Base-by-base conservation (phyloP, 2,329 filamentous ascomycete species). In the Beauveria scarabaeidicola region DNA sequence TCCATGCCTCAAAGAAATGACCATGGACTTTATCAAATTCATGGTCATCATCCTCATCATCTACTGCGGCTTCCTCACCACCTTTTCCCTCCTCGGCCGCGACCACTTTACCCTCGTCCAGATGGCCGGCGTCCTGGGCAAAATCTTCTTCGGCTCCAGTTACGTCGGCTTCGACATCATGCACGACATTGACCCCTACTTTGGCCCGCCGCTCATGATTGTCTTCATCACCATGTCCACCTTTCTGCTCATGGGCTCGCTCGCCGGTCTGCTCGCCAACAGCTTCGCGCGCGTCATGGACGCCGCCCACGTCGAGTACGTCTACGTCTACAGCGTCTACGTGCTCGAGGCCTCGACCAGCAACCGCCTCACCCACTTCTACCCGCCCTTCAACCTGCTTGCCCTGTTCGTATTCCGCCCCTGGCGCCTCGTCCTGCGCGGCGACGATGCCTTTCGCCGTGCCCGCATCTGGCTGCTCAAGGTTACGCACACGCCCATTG, bases 1-100 rank as follows among this genome's bases (percentile, higher is more conserved):
- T 61, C 92, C 91, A 0, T 95, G 92, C 64, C 79, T 97, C 54
- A 94, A 94, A 70, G 90, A 93, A 70, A 97, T 97, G 92, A 89
- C 89, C 43, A 93, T 92, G 72, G 91, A 96, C 69, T 96, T 96
- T 69, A 73, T 92, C 71, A 92, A 92, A 68, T 96, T 94, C 69
- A 81, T 85, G 73, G 88, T 90, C 1, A 80, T 93, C 27, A 89
- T 95, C 47, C 77, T 90, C 52, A 88, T 96, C 58, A 76, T 96
- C 56, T 96, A 96, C 69, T 75, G 94, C 52, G 90, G 91, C 51
- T 97, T 97, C 72, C 75, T 96, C 38, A 96, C 92, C 0, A 96
- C 91, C 0, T 93, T 93, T 66, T 87, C 87, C 0, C 79, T 92
- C 27, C 78, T 94, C 48, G 89, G 87, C n/a, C 82, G 89, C 58